Percentiles rank a stretch among this genome's conserved stretches.
These are phyloP conservation scores for Passalora sequoiae DNA, from an alignment of 2,329 filamentous ascomycete species.

Conservation along the genomic window DNA sequence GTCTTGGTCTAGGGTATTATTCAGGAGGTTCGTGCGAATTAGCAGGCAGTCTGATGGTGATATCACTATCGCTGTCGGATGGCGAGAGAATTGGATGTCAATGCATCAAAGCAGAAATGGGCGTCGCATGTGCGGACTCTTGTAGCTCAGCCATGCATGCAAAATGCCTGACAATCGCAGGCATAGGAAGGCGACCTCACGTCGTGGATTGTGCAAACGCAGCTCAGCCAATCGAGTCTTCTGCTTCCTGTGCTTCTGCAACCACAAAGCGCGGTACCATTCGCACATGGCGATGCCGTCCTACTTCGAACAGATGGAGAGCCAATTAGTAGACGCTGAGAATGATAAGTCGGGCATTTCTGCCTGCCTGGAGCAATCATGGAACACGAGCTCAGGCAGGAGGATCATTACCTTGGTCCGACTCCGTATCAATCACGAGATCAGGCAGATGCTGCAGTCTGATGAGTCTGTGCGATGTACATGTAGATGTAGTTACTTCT, in stretches of 20 bases:
- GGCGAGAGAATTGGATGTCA: neutral
- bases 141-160: neutral
- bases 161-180: neutral
- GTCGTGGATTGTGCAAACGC: too few relatives aligned
- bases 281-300: too few relatives aligned
- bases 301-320: too few relatives aligned
- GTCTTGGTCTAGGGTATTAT: neutral
- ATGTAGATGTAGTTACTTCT: too few relatives aligned
- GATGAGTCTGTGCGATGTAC: too few relatives aligned
- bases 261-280: too few relatives aligned
- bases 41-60: neutral
- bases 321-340: too few relatives aligned
- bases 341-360: too few relatives aligned
- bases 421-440: neutral
- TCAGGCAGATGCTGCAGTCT: neutral
- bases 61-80: slow-evolving; percentile 1
- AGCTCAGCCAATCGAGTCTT: too few relatives aligned
- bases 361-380: too few relatives aligned
- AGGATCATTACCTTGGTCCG: neutral
- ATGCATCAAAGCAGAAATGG: slow-evolving; percentile 2
- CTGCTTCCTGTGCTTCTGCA: too few relatives aligned
- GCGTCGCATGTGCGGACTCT: neutral
- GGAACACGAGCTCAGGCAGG: neutral
- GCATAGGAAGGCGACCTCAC: neutral
- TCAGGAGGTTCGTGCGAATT: neutral